Percentiles rank a stretch among this genome's conserved stretches.
Conservation (phyloP, 805 yeast species). For the Kuraishia piskuri region DNA sequence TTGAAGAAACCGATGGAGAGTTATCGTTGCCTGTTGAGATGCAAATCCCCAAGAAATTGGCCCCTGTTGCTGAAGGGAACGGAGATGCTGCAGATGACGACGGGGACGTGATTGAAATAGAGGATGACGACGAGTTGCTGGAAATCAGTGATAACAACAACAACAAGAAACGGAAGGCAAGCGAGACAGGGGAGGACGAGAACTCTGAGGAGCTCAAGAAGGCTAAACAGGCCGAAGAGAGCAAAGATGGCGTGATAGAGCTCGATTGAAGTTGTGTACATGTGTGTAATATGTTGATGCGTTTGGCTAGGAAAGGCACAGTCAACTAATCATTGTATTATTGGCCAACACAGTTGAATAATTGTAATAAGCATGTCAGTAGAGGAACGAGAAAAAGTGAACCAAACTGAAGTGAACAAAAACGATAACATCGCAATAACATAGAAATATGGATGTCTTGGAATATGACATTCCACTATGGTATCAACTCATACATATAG, state of each 20-base stretch:
- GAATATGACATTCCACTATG: not conserved
- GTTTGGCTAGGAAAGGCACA: not conserved
- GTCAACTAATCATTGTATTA: not conserved
- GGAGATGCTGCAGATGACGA: slow-evolving; percentile 3
- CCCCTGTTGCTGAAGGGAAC: not conserved
- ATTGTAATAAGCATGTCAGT: too few species aligned
- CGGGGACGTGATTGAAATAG: slow-evolving; percentile 2
- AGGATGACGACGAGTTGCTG: slow-evolving; percentile 3
- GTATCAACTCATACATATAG: not conserved
- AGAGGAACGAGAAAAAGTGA: too few species aligned
- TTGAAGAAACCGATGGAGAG: slow-evolving; percentile 25
- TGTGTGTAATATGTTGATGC: not conserved
- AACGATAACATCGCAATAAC: not conserved
- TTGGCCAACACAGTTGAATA: not conserved
- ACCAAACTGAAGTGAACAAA: not conserved
- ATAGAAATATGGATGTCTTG: not conserved
- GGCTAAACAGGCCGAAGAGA: not conserved
- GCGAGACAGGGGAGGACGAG: not conserved
- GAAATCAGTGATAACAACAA: not conserved
- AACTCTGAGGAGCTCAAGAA: not conserved
- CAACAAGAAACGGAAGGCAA: not conserved
- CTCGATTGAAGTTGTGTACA: not conserved
- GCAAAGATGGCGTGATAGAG: not conserved
- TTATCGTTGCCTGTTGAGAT: slow-evolving; percentile 18
- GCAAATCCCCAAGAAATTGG: slow-evolving; percentile 1